Conservation (phyloP, 2,329 filamentous ascomycete species). For the Pezicula rhizophila region DNA sequence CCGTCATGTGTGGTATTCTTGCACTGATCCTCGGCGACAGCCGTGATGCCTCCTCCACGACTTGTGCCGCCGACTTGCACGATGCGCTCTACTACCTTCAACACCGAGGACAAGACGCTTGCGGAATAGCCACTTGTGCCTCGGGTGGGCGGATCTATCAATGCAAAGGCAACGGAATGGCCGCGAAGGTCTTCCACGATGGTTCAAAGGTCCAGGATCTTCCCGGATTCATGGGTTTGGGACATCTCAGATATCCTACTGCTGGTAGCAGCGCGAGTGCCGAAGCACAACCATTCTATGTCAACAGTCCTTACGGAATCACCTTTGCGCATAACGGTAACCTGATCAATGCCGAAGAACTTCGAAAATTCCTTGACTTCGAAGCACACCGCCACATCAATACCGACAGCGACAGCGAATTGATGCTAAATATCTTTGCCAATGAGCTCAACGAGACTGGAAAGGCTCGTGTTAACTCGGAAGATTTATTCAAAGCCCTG, state of each 20-base stretch:
- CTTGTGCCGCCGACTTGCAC: conserved; percentile 60
- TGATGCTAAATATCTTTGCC: conserved; percentile 85
- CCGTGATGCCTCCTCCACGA: conserved; percentile 36
- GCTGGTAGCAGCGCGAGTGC: conserved; percentile 77
- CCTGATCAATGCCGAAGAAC: conserved; percentile 68
- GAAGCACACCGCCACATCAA: conserved; percentile 46
- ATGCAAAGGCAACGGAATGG: conserved; percentile 87
- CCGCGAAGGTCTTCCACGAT: conserved; percentile 76
- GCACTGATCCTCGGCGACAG: conserved; percentile 54
- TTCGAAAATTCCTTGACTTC: conserved; percentile 47
- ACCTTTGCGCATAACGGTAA: conserved; percentile 84
- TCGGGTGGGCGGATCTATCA: conserved; percentile 77
- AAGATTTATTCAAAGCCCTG: conserved; percentile 70
- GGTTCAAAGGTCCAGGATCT: conserved; percentile 68
- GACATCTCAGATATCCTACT: conserved; percentile 84
- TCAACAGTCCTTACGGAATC: conserved; percentile 80
- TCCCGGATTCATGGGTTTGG: conserved; percentile 80
- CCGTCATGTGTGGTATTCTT: conserved; percentile 56
- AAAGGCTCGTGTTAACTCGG: conserved; percentile 72
- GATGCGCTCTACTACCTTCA: conserved; percentile 68
- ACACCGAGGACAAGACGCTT: conserved; percentile 78
- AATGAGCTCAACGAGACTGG: conserved; percentile 74
- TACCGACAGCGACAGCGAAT: conserved; percentile 81
- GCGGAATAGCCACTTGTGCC: conserved; percentile 72
- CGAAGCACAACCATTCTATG: conserved; percentile 89